phyloP scores from a whole-genome alignment of 352 stramenopile genomes.

The Phytophthora hibernalis region DNA sequence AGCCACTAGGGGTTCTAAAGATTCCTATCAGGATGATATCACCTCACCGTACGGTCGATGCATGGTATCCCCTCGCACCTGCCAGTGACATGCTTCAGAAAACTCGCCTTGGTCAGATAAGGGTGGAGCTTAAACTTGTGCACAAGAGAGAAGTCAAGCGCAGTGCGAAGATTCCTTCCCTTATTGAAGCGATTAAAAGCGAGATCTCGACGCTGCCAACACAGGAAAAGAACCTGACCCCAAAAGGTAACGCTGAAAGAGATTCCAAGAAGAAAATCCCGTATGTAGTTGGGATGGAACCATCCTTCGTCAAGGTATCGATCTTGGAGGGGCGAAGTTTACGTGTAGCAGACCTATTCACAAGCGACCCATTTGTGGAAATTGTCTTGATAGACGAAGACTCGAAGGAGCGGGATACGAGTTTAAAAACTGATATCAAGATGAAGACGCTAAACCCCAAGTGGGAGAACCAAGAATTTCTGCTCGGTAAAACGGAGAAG shows the following conservation, averaged over 20 bases:
- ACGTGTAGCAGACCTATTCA: slow-evolving; percentile 49
- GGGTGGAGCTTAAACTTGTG: slow-evolving; percentile 56
- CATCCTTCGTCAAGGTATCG: slow-evolving; percentile 65
- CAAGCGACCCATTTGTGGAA: slow-evolving; percentile 71
- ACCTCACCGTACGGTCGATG: slow-evolving; percentile 60
- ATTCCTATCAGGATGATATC: slow-evolving; percentile 74
- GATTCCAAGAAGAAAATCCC: slow-evolving; percentile 11
- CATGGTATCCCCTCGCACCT: slow-evolving; percentile 68
- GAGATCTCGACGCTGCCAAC: slow-evolving; percentile 11
- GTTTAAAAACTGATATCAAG: slow-evolving; percentile 74
- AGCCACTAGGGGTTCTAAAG: slow-evolving; percentile 66
- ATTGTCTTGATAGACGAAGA: slow-evolving; percentile 55
- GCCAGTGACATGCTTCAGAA: slow-evolving; percentile 79
- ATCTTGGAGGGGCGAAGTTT: slow-evolving; percentile 69
- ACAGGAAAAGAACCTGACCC: slow-evolving; percentile 4
- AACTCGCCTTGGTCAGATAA: slow-evolving; percentile 60
- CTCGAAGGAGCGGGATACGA: slow-evolving; percentile 62
- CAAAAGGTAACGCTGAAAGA: slow-evolving; percentile 9
- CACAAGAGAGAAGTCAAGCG: slow-evolving; percentile 42
- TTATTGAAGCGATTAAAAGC: slow-evolving; percentile 47
- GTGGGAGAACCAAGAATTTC: slow-evolving; percentile 78
- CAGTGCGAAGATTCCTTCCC: slow-evolving; percentile 42
- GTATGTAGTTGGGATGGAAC: slow-evolving; percentile 40
- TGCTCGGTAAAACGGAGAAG: slow-evolving; percentile 57
- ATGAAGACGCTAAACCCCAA: slow-evolving; percentile 70